These are phyloP conservation scores for Adiantum capillusveneris DNA, from an alignment of 75 land plant genomes.

Conservation along the genomic window DNA sequence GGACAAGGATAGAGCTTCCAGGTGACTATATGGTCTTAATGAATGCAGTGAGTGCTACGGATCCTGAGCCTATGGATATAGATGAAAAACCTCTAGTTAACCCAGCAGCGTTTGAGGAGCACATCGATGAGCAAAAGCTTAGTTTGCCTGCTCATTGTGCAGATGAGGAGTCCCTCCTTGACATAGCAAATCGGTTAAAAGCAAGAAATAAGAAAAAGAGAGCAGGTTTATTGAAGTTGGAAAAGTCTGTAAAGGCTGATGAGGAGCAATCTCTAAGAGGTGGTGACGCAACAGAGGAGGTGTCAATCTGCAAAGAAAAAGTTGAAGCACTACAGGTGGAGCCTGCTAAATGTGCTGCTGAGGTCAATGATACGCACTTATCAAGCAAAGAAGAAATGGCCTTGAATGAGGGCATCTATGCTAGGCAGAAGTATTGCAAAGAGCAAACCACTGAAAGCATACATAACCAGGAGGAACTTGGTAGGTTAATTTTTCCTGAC, in stretches of 20 bases:
- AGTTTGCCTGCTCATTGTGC: neutral
- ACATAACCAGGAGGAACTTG: no score
- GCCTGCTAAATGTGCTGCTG: no score
- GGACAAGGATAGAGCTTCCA: slow-evolving; percentile 1
- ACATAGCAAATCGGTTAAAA: neutral
- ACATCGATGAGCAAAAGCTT: neutral
- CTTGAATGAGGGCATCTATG: no score
- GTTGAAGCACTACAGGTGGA: no score
- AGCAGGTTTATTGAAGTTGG: neutral
- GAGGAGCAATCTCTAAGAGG: neutral
- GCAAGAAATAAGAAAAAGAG: neutral
- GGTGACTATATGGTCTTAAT: neutral
- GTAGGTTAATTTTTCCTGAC: no score
- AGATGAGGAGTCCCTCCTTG: slow-evolving; percentile 1
- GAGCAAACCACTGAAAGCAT: no score
- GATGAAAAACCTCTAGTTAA: slow-evolving; percentile 13
- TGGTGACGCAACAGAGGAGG: neutral
- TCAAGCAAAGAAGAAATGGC: no score
- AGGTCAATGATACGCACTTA: no score
- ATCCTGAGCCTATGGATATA: slow-evolving; percentile 20
- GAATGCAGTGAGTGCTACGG: slow-evolving; percentile 1
- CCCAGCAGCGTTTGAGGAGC: neutral
- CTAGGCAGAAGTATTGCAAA: no score
- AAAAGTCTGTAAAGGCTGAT: neutral
- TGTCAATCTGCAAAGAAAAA: slow-evolving; percentile 18